A percentile compares a stretch with the other conserved stretches of the same genome.
These are phyloP conservation scores for Martiniozyma asiatica DNA, from an alignment of 1,139 yeast species.

Conservation along the genomic window DNA sequence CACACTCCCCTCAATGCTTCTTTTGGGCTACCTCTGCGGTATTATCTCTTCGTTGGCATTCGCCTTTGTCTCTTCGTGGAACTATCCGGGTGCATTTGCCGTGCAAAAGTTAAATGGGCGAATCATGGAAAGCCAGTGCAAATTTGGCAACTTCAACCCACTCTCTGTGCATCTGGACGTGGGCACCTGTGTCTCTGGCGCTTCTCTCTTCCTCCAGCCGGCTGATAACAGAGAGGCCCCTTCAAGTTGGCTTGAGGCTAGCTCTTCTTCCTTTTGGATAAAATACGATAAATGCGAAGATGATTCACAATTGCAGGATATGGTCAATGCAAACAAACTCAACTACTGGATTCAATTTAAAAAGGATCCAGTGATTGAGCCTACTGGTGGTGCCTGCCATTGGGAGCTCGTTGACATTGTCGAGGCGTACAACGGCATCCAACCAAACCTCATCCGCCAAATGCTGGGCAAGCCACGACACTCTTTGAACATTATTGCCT, in stretches of 20 bases:
- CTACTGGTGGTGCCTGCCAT: no score
- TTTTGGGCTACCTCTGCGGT: conserved; percentile 28
- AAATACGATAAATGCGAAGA: conserved; percentile 70
- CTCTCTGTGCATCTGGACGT: conserved; percentile 60
- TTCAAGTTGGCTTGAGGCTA: conserved; percentile 3
- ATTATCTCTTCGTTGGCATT: conserved; percentile 19
- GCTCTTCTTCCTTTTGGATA: conserved; percentile 23
- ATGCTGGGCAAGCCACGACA: no score
- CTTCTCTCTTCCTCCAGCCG: conserved; percentile 43
- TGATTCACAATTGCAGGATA: conserved; percentile 18
- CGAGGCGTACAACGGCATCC: no score
- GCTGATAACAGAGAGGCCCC: conserved; percentile 5
- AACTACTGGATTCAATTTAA: conserved; percentile 49
- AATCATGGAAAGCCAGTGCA: conserved; percentile 15
- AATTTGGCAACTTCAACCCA: conserved; percentile 7
- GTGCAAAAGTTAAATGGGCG: conserved; percentile 39
- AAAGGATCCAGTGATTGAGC: conserved; percentile 15
- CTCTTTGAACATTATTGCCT: no score
- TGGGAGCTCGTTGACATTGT: conserved; percentile 15
- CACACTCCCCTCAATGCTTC: conserved; percentile 17
- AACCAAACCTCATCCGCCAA: no score
- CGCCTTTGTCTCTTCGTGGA: conserved; percentile 54
- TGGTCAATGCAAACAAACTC: conserved; percentile 24
- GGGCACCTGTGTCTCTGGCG: conserved; percentile 82
- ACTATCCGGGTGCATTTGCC: conserved; percentile 88